These are phyloP conservation scores for Mycena capillaripes DNA, from an alignment of 768 basidiomycete species.

Conservation along the genomic window DNA sequence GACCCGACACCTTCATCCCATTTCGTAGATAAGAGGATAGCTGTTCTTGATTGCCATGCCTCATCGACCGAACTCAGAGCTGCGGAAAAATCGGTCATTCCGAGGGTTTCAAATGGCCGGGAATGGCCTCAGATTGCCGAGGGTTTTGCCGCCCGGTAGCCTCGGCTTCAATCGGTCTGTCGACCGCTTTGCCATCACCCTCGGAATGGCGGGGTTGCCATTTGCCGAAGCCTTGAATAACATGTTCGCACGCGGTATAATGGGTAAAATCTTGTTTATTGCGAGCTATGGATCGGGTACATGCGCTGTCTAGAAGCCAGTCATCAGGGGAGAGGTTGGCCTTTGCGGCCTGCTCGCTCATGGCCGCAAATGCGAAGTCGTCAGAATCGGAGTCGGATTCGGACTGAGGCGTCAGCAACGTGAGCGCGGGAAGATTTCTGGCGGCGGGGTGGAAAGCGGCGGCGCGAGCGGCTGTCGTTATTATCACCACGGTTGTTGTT, in stretches of 20 bases:
- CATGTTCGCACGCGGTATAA: constrained; percentile 3
- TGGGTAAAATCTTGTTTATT: constrained; percentile 16
- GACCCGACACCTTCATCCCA: no score
- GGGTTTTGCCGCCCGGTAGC: no score
- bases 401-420: constrained; percentile 2
- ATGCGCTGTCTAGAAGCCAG: constrained; percentile 18
- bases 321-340: constrained; percentile 6
- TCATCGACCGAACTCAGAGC: no score
- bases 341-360: background rate
- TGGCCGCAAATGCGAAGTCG: background rate
- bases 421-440: constrained; percentile 5
- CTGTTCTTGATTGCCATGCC: no score
- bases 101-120: no score
- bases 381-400: constrained; percentile 1
- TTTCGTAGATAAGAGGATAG: no score
- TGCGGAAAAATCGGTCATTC: no score
- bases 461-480: no score
- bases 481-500: constrained; percentile 4
- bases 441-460: constrained; percentile 6
- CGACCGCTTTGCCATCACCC: no score
- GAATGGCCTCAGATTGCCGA: no score
- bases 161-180: no score
- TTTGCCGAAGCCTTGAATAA: constrained; percentile 11
- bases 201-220: no score
- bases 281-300: constrained; percentile 20